A percentile compares a stretch with the other conserved stretches of the same genome.
Evolutionary conservation across 2,329 filamentous ascomycete genomes (phyloP).

Genomic region (Hymenoscyphus fraxineus): DNA sequence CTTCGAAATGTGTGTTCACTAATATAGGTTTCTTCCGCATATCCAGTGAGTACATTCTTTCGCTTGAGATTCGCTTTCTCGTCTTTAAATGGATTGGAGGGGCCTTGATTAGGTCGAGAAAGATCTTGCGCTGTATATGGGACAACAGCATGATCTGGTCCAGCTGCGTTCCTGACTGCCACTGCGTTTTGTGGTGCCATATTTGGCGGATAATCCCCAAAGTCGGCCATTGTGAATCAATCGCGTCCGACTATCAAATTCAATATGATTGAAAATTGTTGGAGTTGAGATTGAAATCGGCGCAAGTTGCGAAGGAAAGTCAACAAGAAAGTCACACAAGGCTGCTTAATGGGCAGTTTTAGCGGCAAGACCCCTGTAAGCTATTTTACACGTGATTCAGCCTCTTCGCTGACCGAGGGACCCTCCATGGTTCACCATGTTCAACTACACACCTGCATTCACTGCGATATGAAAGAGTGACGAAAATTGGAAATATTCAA

Average conservation of each 20-base stretch:
- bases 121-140: conserved; percentile 71
- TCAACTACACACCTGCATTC: neutral
- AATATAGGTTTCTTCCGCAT: conserved; percentile 81
- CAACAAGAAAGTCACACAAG: neutral
- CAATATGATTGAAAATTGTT: neutral
- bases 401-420: neutral
- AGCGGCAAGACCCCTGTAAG: neutral
- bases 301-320: neutral
- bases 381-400: neutral
- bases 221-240: conserved; percentile 50
- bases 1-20: conserved; percentile 87
- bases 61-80: conserved; percentile 61
- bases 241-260: neutral
- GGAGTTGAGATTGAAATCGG: neutral
- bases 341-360: neutral
- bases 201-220: conserved; percentile 62
- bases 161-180: conserved; percentile 52
- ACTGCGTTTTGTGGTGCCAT: conserved; percentile 63
- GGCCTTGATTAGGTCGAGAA: conserved; percentile 61
- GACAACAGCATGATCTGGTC: conserved; percentile 57
- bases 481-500: neutral
- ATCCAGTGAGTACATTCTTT: conserved; percentile 80
- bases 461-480: neutral
- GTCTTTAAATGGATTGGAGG: conserved; percentile 71
- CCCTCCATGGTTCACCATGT: no score